Conservation (phyloP, 2,329 filamentous ascomycete species). For the Botrytis deweyae region DNA sequence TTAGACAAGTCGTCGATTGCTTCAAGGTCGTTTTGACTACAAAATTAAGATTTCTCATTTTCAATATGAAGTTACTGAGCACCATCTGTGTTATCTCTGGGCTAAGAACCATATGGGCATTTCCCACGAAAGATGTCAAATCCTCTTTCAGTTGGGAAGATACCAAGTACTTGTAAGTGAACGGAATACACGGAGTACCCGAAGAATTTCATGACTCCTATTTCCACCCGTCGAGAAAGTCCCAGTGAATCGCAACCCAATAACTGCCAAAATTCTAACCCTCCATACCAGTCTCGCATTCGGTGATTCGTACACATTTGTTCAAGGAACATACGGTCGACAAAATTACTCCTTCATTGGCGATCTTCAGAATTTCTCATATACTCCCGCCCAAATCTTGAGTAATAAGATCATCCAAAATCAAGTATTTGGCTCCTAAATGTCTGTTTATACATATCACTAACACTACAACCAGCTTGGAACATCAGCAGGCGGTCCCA, state of each 20-base stretch:
- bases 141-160: slow-evolving; percentile 14
- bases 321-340: slow-evolving; percentile 52
- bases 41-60: background rate
- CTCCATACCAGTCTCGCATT: slow-evolving; percentile 44
- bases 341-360: slow-evolving; percentile 55
- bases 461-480: background rate
- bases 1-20: background rate
- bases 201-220: background rate
- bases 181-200: background rate
- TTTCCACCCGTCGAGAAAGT: background rate
- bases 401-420: slow-evolving; percentile 53
- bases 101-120: background rate
- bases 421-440: slow-evolving; percentile 37
- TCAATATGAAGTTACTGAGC: slow-evolving; percentile 15
- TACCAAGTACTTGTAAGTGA: slow-evolving; percentile 18
- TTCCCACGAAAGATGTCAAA: background rate
- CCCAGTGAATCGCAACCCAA: no score
- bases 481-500: slow-evolving; percentile 17
- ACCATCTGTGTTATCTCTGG: background rate
- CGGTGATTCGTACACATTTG: slow-evolving; percentile 53
- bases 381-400: slow-evolving; percentile 46
- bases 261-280: background rate
- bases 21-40: background rate
- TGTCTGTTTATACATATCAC: slow-evolving; percentile 25
- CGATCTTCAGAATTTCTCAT: slow-evolving; percentile 49